These are phyloP conservation scores for Candida ovalis DNA, from an alignment of 805 yeast genomes.

Conservation along the genomic window DNA sequence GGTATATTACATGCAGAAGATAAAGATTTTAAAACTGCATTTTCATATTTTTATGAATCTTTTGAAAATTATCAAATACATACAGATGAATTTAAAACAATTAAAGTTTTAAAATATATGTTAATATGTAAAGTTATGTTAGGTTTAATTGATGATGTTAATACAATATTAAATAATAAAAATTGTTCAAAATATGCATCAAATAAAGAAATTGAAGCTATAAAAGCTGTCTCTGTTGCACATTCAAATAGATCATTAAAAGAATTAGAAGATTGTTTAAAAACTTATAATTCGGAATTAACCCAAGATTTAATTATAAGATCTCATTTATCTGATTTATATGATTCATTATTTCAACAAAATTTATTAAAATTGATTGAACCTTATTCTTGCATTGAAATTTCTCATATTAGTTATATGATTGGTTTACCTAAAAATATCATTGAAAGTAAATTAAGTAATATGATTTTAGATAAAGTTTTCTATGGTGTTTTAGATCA, in stretches of 20 bases:
- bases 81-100: constrained; percentile 36
- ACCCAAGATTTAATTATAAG: constrained; percentile 85
- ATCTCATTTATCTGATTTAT: constrained; percentile 86
- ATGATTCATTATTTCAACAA: constrained; percentile 89
- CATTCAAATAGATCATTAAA: constrained; percentile 84
- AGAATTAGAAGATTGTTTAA: constrained; percentile 84
- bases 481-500: constrained; percentile 96
- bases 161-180: constrained; percentile 71
- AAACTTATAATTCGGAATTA: constrained; percentile 67
- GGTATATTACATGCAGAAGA: constrained; percentile 97
- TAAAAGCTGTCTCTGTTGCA: constrained; percentile 89
- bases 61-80: constrained; percentile 78
- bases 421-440: constrained; percentile 85
- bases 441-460: constrained; percentile 91
- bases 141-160: constrained; percentile 80
- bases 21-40: constrained; percentile 94
- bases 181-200: constrained; percentile 38
- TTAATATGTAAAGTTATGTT: constrained; percentile 90
- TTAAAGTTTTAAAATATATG: constrained; percentile 87
- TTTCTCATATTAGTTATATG: constrained; percentile 79
- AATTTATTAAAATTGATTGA: constrained; percentile 92
- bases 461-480: constrained; percentile 95
- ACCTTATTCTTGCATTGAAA: constrained; percentile 94
- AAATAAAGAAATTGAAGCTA: constrained; percentile 87
- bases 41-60: constrained; percentile 90